A percentile compares a stretch with the other conserved stretches of the same genome.
phyloP scores from a whole-genome alignment of 78 protist species.

The Pelomyxa schiedti region DNA sequence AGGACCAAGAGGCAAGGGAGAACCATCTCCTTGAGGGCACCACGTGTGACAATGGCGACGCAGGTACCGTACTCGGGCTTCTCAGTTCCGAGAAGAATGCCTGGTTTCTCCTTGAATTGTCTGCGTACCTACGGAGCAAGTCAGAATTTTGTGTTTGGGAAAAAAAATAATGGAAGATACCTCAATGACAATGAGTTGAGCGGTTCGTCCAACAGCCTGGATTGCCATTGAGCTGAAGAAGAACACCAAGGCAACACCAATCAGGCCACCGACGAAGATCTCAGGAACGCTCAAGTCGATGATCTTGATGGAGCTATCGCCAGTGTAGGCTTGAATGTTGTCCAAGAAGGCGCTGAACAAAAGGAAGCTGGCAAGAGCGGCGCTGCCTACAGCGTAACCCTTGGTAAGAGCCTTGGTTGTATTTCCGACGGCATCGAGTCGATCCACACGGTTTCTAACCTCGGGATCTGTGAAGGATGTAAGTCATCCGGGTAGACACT shows the following conservation, averaged over 20 bases:
- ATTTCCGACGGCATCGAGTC: constrained; percentile 72
- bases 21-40: constrained; percentile 44
- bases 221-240: constrained; percentile 52
- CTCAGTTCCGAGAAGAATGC: constrained; percentile 20
- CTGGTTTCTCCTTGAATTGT: constrained; percentile 33
- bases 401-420: constrained; percentile 67
- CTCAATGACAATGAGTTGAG: constrained; percentile 49
- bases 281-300: constrained; percentile 10
- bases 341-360: constrained; percentile 43
- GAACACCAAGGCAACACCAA: constrained; percentile 53
- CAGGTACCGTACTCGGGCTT: constrained; percentile 38
- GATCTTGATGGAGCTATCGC: neutral
- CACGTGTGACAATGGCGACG: constrained; percentile 45
- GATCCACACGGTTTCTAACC: constrained; percentile 36
- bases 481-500: too few species aligned
- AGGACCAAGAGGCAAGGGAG: constrained; percentile 44
- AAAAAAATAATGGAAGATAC: too few species aligned
- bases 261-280: constrained; percentile 57
- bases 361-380: constrained; percentile 64
- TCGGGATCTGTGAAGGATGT: too few species aligned
- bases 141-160: too few species aligned
- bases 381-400: constrained; percentile 73
- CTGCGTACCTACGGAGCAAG: too few species aligned
- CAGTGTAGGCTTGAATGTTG: neutral
- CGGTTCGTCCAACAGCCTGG: constrained; percentile 55